These are phyloP conservation scores for Globisporangium apiculatum DNA, from an alignment of 352 stramenopile species.

Conservation along the genomic window DNA sequence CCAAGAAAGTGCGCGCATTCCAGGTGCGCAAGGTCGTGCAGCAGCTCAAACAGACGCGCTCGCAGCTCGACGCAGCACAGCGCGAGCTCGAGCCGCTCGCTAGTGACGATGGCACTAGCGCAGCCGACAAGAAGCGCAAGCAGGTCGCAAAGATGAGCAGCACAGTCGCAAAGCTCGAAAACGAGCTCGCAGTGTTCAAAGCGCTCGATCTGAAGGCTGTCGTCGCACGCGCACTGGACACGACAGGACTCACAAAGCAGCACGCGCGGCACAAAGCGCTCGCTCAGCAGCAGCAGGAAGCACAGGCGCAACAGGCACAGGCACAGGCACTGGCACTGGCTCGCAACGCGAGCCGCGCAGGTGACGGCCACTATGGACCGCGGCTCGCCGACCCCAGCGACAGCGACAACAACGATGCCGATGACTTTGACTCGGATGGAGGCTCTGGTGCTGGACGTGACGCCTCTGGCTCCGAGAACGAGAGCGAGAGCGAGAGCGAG, in stretches of 20 bases:
- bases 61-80: slow-evolving; percentile 19
- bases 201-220: slow-evolving; percentile 40
- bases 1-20: slow-evolving; percentile 69
- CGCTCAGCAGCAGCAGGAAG: slow-evolving; percentile 6
- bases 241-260: slow-evolving; percentile 30
- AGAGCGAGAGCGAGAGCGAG: slow-evolving; percentile 3
- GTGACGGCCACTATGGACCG: not conserved
- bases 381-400: slow-evolving; percentile 15
- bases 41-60: slow-evolving; percentile 60
- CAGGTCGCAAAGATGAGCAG: slow-evolving; percentile 32
- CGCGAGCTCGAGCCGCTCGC: not conserved
- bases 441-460: slow-evolving; percentile 14
- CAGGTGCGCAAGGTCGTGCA: slow-evolving; percentile 57
- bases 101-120: not conserved
- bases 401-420: slow-evolving; percentile 20
- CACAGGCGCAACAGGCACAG: too few relatives aligned
- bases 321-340: not conserved
- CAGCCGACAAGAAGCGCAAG: slow-evolving; percentile 30
- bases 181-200: slow-evolving; percentile 53
- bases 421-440: slow-evolving; percentile 41
- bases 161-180: slow-evolving; percentile 38
- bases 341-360: too few relatives aligned
- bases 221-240: slow-evolving; percentile 29
- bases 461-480: slow-evolving; percentile 1
- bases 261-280: slow-evolving; percentile 16